Percentiles rank a stretch among this genome's conserved stretches.
phyloP scores from a whole-genome alignment of 176 grass and related monocot species.

The Musa acuminata region DNA sequence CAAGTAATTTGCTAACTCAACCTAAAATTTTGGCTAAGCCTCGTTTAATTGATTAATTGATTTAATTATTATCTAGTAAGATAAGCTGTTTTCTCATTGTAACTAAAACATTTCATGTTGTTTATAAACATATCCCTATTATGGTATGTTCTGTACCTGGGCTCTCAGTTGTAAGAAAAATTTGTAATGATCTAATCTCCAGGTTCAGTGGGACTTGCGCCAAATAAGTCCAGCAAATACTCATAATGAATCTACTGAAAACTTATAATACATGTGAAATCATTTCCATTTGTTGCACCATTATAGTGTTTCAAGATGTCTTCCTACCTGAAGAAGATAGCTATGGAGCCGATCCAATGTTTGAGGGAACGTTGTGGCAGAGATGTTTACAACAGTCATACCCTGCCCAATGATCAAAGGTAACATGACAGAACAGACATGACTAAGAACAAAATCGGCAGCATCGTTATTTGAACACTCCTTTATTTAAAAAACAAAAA shows the following conservation, averaged over 20 bases:
- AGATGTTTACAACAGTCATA: slow-evolving; percentile 74
- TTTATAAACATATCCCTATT: no score
- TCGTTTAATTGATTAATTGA: no score
- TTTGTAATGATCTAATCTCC: no score
- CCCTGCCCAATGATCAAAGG: slow-evolving; percentile 43
- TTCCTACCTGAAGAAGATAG: slow-evolving; percentile 83
- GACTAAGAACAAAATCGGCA: not conserved
- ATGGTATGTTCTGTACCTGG: no score
- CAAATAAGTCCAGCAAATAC: not conserved
- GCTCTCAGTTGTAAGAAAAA: no score
- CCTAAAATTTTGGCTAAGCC: no score
- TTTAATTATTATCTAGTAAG: no score
- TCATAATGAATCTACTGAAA: not conserved
- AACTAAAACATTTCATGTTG: no score
- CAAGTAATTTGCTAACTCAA: no score
- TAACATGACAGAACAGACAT: slow-evolving; percentile 8
- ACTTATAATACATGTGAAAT: not conserved
- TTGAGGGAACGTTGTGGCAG: slow-evolving; percentile 90
- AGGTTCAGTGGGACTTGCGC: no score
- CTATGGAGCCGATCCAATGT: slow-evolving; percentile 81
- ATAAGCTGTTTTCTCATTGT: no score
- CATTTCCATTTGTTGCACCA: not conserved
- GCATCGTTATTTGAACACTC: not conserved
- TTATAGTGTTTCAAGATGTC: slow-evolving; percentile 1
- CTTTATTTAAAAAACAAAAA: not conserved